phyloP scores from a whole-genome alignment of 768 basidiomycete species.

The Boletus speciosus region DNA sequence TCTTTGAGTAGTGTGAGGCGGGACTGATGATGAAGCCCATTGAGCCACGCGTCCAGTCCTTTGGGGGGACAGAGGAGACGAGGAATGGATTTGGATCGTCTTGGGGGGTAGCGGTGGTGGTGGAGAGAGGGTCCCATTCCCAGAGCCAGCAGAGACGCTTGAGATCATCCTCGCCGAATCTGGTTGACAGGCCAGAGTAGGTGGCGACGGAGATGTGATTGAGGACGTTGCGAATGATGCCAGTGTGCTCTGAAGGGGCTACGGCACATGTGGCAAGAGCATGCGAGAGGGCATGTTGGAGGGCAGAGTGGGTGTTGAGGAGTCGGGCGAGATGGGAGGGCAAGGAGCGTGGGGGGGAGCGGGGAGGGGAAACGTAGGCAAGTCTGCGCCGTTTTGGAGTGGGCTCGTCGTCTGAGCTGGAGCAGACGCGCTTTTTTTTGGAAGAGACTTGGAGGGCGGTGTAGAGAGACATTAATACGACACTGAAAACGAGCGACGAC shows the following conservation, averaged over 20 bases:
- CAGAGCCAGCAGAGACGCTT: constrained; percentile 81
- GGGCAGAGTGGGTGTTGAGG: constrained; percentile 57
- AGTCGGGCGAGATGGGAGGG: constrained; percentile 62
- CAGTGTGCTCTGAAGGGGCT: constrained; percentile 73
- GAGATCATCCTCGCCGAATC: constrained; percentile 67
- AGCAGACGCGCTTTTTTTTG: constrained; percentile 59
- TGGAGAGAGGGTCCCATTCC: constrained; percentile 71
- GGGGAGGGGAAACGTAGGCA: constrained; percentile 45
- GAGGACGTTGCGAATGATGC: constrained; percentile 71
- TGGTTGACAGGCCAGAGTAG: constrained; percentile 62
- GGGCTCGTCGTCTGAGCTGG: constrained; percentile 48
- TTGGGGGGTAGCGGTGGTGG: constrained; percentile 30
- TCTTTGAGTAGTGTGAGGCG: constrained; percentile 69
- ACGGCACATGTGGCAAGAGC: constrained; percentile 80
- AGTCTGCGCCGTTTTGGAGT: constrained; percentile 68
- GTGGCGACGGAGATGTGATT: constrained; percentile 70
- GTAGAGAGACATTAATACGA: constrained; percentile 11
- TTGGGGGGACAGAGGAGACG: constrained; percentile 36
- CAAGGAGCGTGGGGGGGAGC: constrained; percentile 41
- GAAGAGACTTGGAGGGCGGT: constrained; percentile 59
- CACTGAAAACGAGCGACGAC: background rate
- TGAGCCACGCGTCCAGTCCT: constrained; percentile 75
- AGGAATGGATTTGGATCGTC: constrained; percentile 77
- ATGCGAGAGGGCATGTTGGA: constrained; percentile 82
- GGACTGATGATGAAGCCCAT: constrained; percentile 78